phyloP scores from a whole-genome alignment of 2,329 filamentous ascomycete genomes.

The Myriosclerotinia duriaeana region DNA sequence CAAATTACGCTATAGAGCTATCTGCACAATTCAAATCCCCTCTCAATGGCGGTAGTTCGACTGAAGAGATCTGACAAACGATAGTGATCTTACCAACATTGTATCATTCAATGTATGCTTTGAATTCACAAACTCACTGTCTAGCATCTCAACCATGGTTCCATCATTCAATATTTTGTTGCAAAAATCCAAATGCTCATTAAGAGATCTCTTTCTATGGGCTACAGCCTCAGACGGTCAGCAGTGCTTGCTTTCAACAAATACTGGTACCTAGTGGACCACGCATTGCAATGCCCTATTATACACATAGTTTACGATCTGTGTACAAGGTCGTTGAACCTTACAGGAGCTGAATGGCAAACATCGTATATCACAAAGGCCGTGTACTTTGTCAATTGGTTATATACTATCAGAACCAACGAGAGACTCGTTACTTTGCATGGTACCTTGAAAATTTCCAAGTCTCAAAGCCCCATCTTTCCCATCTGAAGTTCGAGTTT shows the following conservation, averaged over 20 bases:
- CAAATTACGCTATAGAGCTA: background rate
- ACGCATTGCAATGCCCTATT: background rate
- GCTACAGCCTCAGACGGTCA: background rate
- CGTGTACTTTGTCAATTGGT: too few relatives aligned
- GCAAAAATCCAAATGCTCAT: background rate
- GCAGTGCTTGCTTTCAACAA: constrained; percentile 3
- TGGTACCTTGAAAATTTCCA: too few relatives aligned
- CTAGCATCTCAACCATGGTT: too few relatives aligned
- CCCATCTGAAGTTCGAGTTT: too few relatives aligned
- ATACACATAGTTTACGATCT: constrained; percentile 10
- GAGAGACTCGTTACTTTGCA: too few relatives aligned
- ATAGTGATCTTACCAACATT: background rate
- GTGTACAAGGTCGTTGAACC: background rate
- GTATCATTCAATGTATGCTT: background rate
- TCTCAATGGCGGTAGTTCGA: background rate
- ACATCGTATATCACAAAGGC: too few relatives aligned
- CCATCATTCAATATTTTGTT: background rate
- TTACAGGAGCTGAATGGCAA: too few relatives aligned
- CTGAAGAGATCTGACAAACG: background rate
- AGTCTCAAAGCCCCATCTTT: too few relatives aligned
- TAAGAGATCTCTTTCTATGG: background rate
- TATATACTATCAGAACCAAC: too few relatives aligned
- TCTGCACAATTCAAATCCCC: background rate
- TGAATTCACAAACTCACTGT: background rate
- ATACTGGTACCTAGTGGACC: constrained; percentile 11